Conservation (phyloP, 1,284 basidiomycete species). For the Calocybe gambosa region DNA sequence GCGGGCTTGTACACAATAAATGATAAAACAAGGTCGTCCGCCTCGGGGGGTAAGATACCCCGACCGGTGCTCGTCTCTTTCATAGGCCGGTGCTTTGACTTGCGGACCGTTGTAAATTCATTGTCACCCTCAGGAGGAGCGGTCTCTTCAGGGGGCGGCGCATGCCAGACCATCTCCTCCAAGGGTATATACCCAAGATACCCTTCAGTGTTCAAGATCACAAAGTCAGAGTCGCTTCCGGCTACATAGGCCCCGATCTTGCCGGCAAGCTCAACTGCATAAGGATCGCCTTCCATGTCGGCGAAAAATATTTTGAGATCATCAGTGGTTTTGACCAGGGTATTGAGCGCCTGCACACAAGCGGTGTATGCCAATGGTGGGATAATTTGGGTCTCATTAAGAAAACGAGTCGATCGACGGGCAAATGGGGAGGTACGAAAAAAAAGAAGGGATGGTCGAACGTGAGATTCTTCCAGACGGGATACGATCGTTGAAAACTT, state of each 20-base stretch:
- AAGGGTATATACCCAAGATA: constrained; percentile 78
- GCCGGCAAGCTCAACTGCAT: constrained; percentile 78
- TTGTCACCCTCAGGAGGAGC: constrained; percentile 36
- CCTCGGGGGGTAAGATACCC: constrained; percentile 55
- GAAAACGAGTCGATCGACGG: constrained; percentile 64
- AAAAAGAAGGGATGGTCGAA: constrained; percentile 70
- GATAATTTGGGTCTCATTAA: constrained; percentile 67
- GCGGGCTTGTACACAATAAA: constrained; percentile 61
- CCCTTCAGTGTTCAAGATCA: constrained; percentile 67
- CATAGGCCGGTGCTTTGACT: constrained; percentile 27
- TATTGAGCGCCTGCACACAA: constrained; percentile 55
- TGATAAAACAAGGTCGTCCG: constrained; percentile 40
- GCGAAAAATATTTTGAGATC: constrained; percentile 61
- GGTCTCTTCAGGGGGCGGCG: constrained; percentile 25
- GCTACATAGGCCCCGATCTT: constrained; percentile 69
- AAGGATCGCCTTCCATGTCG: constrained; percentile 84
- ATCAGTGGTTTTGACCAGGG: constrained; percentile 31
- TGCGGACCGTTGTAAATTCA: constrained; percentile 59
- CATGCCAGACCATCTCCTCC: constrained; percentile 73
- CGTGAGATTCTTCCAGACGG: constrained; percentile 50
- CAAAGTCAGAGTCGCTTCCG: constrained; percentile 79
- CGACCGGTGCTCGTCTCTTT: constrained; percentile 24
- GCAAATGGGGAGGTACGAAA: constrained; percentile 76
- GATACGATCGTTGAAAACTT: constrained; percentile 70
- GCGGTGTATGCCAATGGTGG: constrained; percentile 65